Base-by-base conservation (phyloP, 495 filamentous ascomycete genomes). In the Sphaerosporella brunnea region DNA sequence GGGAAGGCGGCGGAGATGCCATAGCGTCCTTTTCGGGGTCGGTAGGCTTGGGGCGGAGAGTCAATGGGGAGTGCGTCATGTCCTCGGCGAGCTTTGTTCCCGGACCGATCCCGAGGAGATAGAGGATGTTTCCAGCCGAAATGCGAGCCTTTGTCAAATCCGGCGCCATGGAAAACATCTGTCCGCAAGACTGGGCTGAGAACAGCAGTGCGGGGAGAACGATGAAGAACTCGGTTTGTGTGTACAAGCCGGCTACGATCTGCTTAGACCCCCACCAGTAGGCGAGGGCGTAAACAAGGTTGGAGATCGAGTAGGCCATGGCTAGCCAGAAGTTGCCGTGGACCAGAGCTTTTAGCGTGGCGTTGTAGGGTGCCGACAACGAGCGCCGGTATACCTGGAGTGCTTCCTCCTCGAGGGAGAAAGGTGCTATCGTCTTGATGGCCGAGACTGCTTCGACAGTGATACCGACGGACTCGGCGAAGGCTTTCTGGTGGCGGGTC, bases 261-360 rank as follows among this genome's bases (percentile, higher is more conserved):
- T 73, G 69, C 26, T 63, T 66, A 0, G 72, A 67, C 2, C 76
- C 77, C 69, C 77, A 82, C 72, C 75, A 80, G 59, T 80, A 81
- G 0, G 75, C 75, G 19, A 82, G 61, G 0, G 75, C 77, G 56
- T 77, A 76, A 11, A 80, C 60, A 36, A 68, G 66, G 44, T 69
- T 67, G 2, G 68, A 66, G 23, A 72, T 63, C 1, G 67, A 56
- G 4, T 65, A 51, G 8, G 68, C 60, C 16, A 71, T 44, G 1
- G 67, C 62, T 5, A 68, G 45, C 44, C 66, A 63, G 18, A 71
- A 46, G 50, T 67, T 72, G 2, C 63, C 35, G 1, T 50, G 39
- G 2, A 65, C 34, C 19, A 59, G 64, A 24, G 63, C 64, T n/a
- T 53, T 53, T 8, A 66, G 52, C 35, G 59, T 64, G 34, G 35